Evolutionary conservation across 768 basidiomycete species (phyloP).

Genomic region (Tylopilus felleus): DNA sequence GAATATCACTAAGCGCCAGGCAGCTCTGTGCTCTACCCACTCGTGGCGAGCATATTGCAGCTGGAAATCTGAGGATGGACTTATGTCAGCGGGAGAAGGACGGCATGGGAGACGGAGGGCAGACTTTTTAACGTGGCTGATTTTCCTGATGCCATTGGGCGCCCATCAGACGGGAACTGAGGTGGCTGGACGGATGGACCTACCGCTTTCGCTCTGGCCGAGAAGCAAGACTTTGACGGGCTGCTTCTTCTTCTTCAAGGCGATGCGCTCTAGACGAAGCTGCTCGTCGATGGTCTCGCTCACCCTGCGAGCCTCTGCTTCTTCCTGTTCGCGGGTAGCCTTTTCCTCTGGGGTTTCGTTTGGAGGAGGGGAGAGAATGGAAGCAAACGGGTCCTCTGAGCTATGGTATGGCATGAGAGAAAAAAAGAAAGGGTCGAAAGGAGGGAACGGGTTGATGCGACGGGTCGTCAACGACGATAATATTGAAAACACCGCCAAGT

Average conservation of each 20-base stretch:
- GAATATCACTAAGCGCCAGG: constrained; percentile 75
- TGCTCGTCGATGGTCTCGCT: constrained; percentile 78
- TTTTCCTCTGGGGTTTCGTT: constrained; percentile 60
- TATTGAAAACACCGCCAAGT: not conserved
- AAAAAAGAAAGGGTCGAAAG: too few species aligned
- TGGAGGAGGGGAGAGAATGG: constrained; percentile 58
- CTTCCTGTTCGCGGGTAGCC: constrained; percentile 52
- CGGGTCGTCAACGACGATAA: not conserved
- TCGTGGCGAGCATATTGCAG: constrained; percentile 66
- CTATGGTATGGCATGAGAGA: constrained; percentile 26
- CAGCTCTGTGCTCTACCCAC: constrained; percentile 64
- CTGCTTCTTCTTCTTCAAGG: constrained; percentile 57
- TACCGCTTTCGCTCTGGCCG: constrained; percentile 71
- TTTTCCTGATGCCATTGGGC: constrained; percentile 43
- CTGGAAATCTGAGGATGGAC: constrained; percentile 55
- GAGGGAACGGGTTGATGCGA: not conserved
- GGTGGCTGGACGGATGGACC: constrained; percentile 9
- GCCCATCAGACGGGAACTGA: constrained; percentile 2
- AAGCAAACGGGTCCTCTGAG: constrained; percentile 61
- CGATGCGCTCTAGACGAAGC: constrained; percentile 56
- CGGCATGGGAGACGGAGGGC: constrained; percentile 8
- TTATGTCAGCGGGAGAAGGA: not conserved
- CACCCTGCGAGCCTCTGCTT: constrained; percentile 59
- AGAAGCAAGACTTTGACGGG: constrained; percentile 74
- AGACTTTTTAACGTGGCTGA: constrained; percentile 77